Evolutionary conservation across 2,329 filamentous ascomycete genomes (phyloP).

Genomic region (Alternaria atra): DNA sequence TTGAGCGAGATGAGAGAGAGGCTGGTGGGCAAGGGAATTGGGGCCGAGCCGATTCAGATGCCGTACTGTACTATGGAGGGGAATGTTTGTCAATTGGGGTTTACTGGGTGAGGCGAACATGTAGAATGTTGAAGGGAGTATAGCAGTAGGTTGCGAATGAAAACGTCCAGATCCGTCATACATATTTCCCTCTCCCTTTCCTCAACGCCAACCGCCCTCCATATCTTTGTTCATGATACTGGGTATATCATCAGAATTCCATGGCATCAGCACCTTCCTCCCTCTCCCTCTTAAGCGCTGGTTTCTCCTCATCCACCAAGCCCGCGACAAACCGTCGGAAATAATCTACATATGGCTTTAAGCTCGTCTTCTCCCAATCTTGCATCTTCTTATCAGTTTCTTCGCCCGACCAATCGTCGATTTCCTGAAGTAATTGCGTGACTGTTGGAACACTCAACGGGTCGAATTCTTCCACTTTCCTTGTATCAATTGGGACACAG

Average conservation of each 20-base stretch:
- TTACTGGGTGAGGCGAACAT: not conserved
- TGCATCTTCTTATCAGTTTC: slow-evolving; percentile 63
- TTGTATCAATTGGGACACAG: slow-evolving; percentile 90
- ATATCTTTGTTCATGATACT: not conserved
- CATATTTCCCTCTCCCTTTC: not conserved
- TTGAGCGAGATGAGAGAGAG: slow-evolving; percentile 80
- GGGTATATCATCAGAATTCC: slow-evolving; percentile 65
- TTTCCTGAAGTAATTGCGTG: slow-evolving; percentile 80
- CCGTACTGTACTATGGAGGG: slow-evolving; percentile 73
- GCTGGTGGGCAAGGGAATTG: slow-evolving; percentile 73
- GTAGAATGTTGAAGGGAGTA: not conserved
- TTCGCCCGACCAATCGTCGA: slow-evolving; percentile 77
- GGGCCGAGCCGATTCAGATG: slow-evolving; percentile 74
- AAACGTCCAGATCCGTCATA: not conserved
- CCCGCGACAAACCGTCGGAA: slow-evolving; percentile 83
- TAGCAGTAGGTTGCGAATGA: not conserved
- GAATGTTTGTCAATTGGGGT: slow-evolving; percentile 40
- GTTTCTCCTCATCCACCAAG: slow-evolving; percentile 77
- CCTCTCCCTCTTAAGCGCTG: slow-evolving; percentile 61
- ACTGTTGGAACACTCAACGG: slow-evolving; percentile 90
- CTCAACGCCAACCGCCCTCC: not conserved
- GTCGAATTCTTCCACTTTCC: slow-evolving; percentile 80
- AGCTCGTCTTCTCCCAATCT: slow-evolving; percentile 96
- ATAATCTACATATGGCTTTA: slow-evolving; percentile 91
- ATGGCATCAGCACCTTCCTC: slow-evolving; percentile 66